Evolutionary conservation across 805 yeast genomes (phyloP).

Genomic region (Jamesozyma jinghongensis): DNA sequence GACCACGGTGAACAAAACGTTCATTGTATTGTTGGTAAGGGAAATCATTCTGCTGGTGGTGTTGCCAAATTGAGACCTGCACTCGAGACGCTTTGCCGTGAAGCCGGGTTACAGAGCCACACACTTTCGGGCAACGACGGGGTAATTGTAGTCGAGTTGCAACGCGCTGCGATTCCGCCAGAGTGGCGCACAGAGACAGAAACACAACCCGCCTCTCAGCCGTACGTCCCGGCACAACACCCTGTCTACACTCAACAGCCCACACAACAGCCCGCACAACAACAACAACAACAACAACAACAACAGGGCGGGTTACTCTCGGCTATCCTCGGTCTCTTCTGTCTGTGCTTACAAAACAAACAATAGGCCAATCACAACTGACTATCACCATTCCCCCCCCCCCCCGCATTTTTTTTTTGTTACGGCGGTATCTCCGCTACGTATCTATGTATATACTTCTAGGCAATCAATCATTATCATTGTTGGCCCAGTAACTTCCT

Average conservation of each 20-base stretch:
- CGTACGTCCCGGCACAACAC: too few relatives aligned
- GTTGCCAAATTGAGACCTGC: conserved; percentile 88
- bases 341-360: neutral
- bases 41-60: conserved; percentile 72
- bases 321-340: neutral
- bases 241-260: too few relatives aligned
- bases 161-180: conserved; percentile 38
- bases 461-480: too few relatives aligned
- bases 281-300: conserved; percentile 9
- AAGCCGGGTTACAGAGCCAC: conserved; percentile 46
- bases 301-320: neutral
- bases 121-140: too few relatives aligned
- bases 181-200: conserved; percentile 23
- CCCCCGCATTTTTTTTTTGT: neutral
- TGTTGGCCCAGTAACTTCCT: too few relatives aligned
- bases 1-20: conserved; percentile 49
- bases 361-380: too few relatives aligned
- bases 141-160: conserved; percentile 61
- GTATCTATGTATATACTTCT: too few relatives aligned
- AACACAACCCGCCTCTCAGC: neutral
- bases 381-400: neutral
- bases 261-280: neutral
- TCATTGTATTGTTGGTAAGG: conserved; percentile 88
- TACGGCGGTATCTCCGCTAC: neutral
- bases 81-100: conserved; percentile 63